Evolutionary conservation across 2,329 filamentous ascomycete species (phyloP), one percentile per base, ranked within the genome.

Genomic region (Botrytis elliptica): DNA sequence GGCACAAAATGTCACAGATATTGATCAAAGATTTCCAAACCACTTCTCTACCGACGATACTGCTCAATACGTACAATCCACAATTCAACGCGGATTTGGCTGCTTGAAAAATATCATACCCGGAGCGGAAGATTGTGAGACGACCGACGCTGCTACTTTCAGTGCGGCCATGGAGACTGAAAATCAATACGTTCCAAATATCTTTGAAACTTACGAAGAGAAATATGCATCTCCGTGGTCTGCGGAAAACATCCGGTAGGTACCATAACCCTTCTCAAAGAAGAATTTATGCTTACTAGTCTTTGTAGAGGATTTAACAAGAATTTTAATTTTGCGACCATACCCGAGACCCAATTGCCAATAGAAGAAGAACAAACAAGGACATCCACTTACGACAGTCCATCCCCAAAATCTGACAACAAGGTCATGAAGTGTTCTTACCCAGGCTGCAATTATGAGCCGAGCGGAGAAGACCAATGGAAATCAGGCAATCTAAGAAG

Each of bases 401-500:
- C 59, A 20, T 59, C 65, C 20, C 59, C 46, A 38, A 68, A 59
- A 14, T 29, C 22, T 18, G n/a, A 46, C 5, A 29, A 1, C 22
- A 33, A 40, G 9, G 12, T n/a, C 36, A 29, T 57, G 18, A 68
- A 57, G 18, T 68, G 66, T 5, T 18, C 18, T 20, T 33, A 57
- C 42, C 55, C 57, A 42, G 71, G 68, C 29, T 80, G 78, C 59
- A 63, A 49, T 25, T 77, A 79, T 65, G 52, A 73, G 6, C 76
- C 78, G 9, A 67, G 62, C 4, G 79, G 79, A 29, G 72, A 78
- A 62, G 74, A 79, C 14, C 76, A 76, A 70, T 80, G 78, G 78
- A 79, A 77, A 73, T 66, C 68, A 12, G 79, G 77, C 1, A 80
- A 80, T 36, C 69, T 80, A 4, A 75, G 74, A 9, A 73, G 79